Conservation (phyloP, 768 basidiomycete genomes). For the Nevesoporus exiguus region DNA sequence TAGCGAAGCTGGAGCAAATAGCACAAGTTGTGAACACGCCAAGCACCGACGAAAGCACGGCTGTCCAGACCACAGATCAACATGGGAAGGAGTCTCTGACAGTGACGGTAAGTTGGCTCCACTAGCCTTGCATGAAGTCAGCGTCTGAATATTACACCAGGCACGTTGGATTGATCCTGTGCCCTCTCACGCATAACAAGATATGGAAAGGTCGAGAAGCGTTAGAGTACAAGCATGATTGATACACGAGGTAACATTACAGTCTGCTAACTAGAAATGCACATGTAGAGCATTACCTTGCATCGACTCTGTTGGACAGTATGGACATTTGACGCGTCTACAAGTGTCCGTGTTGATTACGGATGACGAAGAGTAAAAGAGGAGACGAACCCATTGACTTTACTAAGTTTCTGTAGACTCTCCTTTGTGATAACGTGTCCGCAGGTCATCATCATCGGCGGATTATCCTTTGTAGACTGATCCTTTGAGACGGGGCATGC, state of each 20-base stretch:
- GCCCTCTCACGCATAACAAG: neutral
- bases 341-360: neutral
- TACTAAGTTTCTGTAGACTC: conserved; percentile 85
- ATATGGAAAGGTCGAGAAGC: neutral
- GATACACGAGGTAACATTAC: neutral
- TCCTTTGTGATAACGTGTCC: conserved; percentile 95
- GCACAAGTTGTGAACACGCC: conserved; percentile 61
- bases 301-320: conserved; percentile 83
- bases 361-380: neutral
- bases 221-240: conserved; percentile 11
- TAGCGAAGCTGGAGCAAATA: conserved; percentile 47
- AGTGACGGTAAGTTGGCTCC: conserved; percentile 42
- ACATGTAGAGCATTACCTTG: conserved; percentile 56
- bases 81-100: conserved; percentile 54
- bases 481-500: conserved; percentile 98
- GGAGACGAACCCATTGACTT: conserved; percentile 71
- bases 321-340: conserved; percentile 94
- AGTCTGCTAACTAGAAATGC: conserved; percentile 46
- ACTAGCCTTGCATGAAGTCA: neutral
- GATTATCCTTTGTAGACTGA: conserved; percentile 88
- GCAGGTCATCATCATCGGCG: conserved; percentile 96
- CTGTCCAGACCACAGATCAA: conserved; percentile 42
- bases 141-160: conserved; percentile 8
- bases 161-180: conserved; percentile 29
- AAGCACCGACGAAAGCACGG: conserved; percentile 49